Evolutionary conservation across 1,284 basidiomycete species (phyloP).

Genomic region (Moesziomyces sp.): DNA sequence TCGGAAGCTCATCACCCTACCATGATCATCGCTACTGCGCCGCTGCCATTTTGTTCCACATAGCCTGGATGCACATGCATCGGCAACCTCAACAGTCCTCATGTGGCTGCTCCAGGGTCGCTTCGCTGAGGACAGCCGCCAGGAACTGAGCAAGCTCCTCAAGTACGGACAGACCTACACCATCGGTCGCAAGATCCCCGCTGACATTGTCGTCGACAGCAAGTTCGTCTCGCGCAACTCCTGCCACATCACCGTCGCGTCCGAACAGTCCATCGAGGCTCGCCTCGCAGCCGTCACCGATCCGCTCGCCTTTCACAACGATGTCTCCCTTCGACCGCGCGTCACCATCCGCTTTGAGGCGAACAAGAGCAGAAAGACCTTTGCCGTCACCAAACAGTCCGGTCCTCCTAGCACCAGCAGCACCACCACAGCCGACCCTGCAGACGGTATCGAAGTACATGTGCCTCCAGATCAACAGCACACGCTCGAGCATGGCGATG

Average conservation of each 20-base stretch:
- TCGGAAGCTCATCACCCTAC: neutral
- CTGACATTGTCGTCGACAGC: conserved; percentile 55
- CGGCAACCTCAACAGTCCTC: neutral
- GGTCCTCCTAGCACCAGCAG: conserved; percentile 1
- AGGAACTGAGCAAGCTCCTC: conserved; percentile 46
- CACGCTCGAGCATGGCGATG: conserved; percentile 28
- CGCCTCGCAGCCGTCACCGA: conserved; percentile 6
- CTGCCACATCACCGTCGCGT: conserved; percentile 38
- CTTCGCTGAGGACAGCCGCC: conserved; percentile 45
- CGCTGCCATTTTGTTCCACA: too few species aligned
- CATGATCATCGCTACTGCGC: too few species aligned
- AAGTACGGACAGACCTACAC: conserved; percentile 53
- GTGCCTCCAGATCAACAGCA: conserved; percentile 30
- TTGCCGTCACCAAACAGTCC: conserved; percentile 18
- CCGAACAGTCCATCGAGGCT: conserved; percentile 15
- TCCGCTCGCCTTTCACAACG: conserved; percentile 22
- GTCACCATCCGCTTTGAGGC: conserved; percentile 49
- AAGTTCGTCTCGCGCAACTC: conserved; percentile 52
- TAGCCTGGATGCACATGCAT: neutral
- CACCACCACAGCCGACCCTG: neutral
- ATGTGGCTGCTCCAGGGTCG: conserved; percentile 57
- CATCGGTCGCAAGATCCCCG: conserved; percentile 56
- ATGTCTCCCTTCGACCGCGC: conserved; percentile 28
- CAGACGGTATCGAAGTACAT: conserved; percentile 23
- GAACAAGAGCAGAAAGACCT: conserved; percentile 47